Evolutionary conservation across 768 basidiomycete species (phyloP), one percentile per base, ranked within the genome.

Genomic region (Lentinula aciculospora): DNA sequence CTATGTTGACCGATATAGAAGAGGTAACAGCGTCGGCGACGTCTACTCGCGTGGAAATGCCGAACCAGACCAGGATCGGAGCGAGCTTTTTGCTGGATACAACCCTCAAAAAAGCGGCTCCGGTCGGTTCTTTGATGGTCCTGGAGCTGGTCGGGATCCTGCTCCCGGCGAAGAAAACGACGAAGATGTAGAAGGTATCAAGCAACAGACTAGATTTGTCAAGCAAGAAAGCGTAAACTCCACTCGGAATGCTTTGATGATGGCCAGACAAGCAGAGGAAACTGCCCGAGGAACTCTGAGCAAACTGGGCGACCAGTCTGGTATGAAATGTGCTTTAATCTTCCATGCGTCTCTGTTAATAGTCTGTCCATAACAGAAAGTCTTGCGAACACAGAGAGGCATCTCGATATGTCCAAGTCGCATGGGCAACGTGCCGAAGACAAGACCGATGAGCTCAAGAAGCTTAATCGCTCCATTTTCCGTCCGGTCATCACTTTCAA

Each of bases 381-480:
- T 66, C 65, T 92, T 61, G 89, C 84, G 34, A 86, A 85, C 63
- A 88, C 89, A 19, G 88, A 89, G 67, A 81, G 84, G 56, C 84
- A 91, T 68, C 78, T 91, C 40, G 89, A 92, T 65, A 78, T 86
- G 55, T 79, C 89, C 39, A 89, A 92, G 71, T 88, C 88, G 13
- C 87, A 95, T 71, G 88, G 91, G 31, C 74, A 77, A 44, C 86
- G 91, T 3, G 95, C 96, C n/a, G 88, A 88, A 58, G 96, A 99
- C 74, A 92, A 85, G 70, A 93, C 94, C 4, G 87, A 86, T 60
- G 95, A 98, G 71, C 84, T 99, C 56, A 95, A 94, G 72, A 81
- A 94, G 68, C 84, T 99, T 57, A 98, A 98, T 71, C 83, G 86
- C 32, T 94, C 92, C 37, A 98, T 99, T 69, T 98, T 99, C 78